Evolutionary conservation across 1,139 yeast genomes (phyloP).

Genomic region (Candida sanyaensis): DNA sequence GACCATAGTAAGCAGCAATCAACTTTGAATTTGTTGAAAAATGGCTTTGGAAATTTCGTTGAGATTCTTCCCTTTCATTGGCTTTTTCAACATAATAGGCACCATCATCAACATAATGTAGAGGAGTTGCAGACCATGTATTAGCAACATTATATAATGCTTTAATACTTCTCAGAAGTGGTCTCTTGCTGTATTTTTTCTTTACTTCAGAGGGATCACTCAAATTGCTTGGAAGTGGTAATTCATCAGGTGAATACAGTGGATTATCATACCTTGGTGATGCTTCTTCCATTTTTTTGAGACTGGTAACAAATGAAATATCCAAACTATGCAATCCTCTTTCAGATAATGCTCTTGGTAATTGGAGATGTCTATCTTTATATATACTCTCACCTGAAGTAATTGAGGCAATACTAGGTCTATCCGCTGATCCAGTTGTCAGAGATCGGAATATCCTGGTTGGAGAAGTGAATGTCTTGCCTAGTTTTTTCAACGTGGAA

Average conservation of each 20-base stretch:
- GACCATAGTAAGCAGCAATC: slow-evolving; percentile 70
- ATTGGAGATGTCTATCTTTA: slow-evolving; percentile 16
- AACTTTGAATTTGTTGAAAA: slow-evolving; percentile 64
- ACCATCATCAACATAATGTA: slow-evolving; percentile 54
- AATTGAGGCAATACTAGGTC: slow-evolving; percentile 4
- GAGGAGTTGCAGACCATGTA: slow-evolving; percentile 65
- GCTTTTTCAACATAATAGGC: slow-evolving; percentile 45
- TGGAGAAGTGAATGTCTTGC: slow-evolving; percentile 21
- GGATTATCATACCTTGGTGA: slow-evolving; percentile 22
- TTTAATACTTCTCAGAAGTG: slow-evolving; percentile 30
- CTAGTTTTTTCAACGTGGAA: slow-evolving; percentile 20
- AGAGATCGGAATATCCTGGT: slow-evolving; percentile 17
- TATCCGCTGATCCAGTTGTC: not conserved
- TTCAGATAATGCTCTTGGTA: slow-evolving; percentile 34
- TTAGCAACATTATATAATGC: slow-evolving; percentile 42
- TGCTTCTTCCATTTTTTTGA: slow-evolving; percentile 25
- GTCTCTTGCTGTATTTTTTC: slow-evolving; percentile 5
- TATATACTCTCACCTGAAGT: slow-evolving; percentile 1
- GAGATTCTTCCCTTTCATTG: slow-evolving; percentile 47
- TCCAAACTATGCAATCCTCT: slow-evolving; percentile 32
- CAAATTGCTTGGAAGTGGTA: slow-evolving; percentile 28
- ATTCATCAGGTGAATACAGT: not conserved
- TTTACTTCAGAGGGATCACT: slow-evolving; percentile 29
- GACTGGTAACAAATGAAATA: slow-evolving; percentile 36
- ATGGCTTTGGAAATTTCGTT: slow-evolving; percentile 57